Conservation (phyloP, 1,284 basidiomycete species). For the Gymnopus androsaceus region DNA sequence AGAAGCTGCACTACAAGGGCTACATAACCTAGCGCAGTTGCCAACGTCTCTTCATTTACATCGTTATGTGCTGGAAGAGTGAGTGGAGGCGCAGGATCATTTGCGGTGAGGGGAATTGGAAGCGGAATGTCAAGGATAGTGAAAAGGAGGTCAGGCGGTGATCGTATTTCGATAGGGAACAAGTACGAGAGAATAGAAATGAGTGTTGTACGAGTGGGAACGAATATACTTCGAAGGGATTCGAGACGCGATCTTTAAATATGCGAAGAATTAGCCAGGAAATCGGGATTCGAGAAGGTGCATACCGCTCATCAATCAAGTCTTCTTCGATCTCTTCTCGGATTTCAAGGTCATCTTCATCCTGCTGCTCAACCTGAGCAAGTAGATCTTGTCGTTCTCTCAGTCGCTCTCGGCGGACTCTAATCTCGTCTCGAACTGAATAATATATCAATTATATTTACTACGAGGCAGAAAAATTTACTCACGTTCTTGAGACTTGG, state of each 20-base stretch:
- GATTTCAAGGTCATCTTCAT: slow-evolving; percentile 37
- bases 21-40: slow-evolving; percentile 85
- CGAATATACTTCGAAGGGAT: slow-evolving; percentile 50
- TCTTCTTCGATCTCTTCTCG: slow-evolving; percentile 39
- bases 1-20: slow-evolving; percentile 84
- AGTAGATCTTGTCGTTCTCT: slow-evolving; percentile 51
- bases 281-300: slow-evolving; percentile 15
- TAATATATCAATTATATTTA: not conserved
- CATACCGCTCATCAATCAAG: slow-evolving; percentile 47
- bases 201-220: slow-evolving; percentile 64
- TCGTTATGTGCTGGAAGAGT: slow-evolving; percentile 63
- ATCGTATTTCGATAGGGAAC: slow-evolving; percentile 86
- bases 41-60: slow-evolving; percentile 82
- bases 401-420: slow-evolving; percentile 44
- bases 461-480: slow-evolving; percentile 19
- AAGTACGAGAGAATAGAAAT: slow-evolving; percentile 78
- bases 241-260: slow-evolving; percentile 46
- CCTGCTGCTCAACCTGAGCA: slow-evolving; percentile 43
- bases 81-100: slow-evolving; percentile 86
- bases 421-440: slow-evolving; percentile 47
- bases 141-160: slow-evolving; percentile 81
- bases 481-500: slow-evolving; percentile 51
- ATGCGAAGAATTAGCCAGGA: slow-evolving; percentile 7
- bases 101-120: slow-evolving; percentile 75
- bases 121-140: slow-evolving; percentile 82